Percentiles rank a stretch among this genome's conserved stretches.
Conservation (phyloP, 441 rosid genomes). For the Gossypium trilobum region DNA sequence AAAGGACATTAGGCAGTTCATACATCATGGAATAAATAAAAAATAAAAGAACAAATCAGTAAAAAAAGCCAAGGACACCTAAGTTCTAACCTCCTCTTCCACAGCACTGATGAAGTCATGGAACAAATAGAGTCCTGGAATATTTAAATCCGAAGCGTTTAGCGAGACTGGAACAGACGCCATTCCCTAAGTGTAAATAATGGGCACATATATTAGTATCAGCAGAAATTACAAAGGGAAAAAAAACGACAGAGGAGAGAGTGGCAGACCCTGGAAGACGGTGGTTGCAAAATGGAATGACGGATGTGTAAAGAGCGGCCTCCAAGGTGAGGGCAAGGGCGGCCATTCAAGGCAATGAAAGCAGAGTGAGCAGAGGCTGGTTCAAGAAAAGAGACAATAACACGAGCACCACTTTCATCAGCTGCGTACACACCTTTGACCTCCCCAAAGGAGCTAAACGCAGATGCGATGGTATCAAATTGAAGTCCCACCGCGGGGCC, state of each 20-base stretch:
- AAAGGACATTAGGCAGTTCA: neutral
- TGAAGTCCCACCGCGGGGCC: conserved; percentile 82
- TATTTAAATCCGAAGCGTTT: conserved; percentile 52
- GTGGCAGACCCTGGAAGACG: conserved; percentile 31
- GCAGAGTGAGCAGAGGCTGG: conserved; percentile 53
- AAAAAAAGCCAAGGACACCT: neutral
- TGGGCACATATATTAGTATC: neutral
- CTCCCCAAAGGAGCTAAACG: conserved; percentile 51
- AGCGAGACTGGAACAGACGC: conserved; percentile 43
- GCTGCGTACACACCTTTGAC: conserved; percentile 66
- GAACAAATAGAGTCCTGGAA: conserved; percentile 64
- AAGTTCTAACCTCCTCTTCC: conserved; percentile 54
- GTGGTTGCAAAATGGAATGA: conserved; percentile 48
- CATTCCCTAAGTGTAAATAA: conserved; percentile 28
- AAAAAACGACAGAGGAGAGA: neutral
- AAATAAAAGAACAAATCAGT: neutral
- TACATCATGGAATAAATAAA: neutral
- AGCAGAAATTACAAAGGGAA: neutral
- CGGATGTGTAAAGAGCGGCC: conserved; percentile 68
- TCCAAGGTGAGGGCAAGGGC: conserved; percentile 50
- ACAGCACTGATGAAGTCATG: conserved; percentile 49
- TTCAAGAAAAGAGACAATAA: conserved; percentile 48
- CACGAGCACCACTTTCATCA: conserved; percentile 78
- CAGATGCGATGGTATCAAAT: conserved; percentile 42
- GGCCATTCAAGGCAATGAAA: conserved; percentile 38